Evolutionary conservation across 805 yeast species (phyloP), one percentile per base, ranked within the genome.

Genomic region (Saturnispora bothae): DNA sequence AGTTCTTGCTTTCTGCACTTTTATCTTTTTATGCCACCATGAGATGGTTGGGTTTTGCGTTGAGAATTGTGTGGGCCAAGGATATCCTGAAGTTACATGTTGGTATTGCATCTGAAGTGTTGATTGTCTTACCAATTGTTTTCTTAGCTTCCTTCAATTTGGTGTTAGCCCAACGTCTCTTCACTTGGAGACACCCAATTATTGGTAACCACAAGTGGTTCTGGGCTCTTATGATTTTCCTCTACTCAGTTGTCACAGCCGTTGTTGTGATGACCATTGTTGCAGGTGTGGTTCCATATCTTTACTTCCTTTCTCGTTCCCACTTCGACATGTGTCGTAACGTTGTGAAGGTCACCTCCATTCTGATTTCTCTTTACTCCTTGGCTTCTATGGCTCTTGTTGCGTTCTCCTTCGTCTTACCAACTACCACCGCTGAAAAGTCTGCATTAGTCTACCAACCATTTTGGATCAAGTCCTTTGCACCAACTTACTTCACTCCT

Each of bases 141-240:
- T 51, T 74, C 20, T 52, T 80, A 31, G 72, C 74, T 23, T 67
- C 79, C 3, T 64, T 75, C 49, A 77, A 76, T 51, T 63, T 78
- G 54, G 69, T 78, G 17, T 58, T 81, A 37, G 83, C 83, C 4
- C 86, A 79, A 53, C 69, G 89, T 53, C 61, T 80, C 17, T 78
- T 78, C 57, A 77, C 84, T 5, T 78, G 85, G 83, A 65, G 78
- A 53, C 88, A 81, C 52, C 88, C 89, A 6, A 76, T 72, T 36
- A 68, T 76, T 9, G 88, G 86, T 28, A 65, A 73, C 16, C 54
- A 68, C 31, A 60, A 55, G 40, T 42, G 61, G 26, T 73, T 80
- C 48, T 71, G 77, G 71, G 43, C 43, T 25, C 36, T 59, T 21
- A 71, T 80, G 78, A 51, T 66, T 32, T 30, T 56, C 3, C 47